These are phyloP conservation scores for Testicularia cyperi DNA, from an alignment of 1,284 basidiomycete genomes.

Conservation along the genomic window DNA sequence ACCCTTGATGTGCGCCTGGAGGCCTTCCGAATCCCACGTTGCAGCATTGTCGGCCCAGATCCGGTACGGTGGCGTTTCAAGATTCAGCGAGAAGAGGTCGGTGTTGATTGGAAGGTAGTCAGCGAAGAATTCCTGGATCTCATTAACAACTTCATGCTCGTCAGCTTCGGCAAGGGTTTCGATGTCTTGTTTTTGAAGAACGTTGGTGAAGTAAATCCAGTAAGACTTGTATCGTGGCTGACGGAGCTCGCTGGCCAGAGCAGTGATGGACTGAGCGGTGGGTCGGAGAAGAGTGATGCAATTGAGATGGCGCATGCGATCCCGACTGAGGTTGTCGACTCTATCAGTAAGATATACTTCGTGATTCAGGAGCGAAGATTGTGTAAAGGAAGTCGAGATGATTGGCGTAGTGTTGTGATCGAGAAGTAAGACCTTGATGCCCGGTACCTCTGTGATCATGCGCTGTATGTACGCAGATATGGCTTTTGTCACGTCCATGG, in stretches of 20 bases:
- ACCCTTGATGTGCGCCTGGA: constrained; percentile 77
- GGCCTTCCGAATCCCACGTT: constrained; percentile 69
- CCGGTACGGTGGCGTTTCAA: constrained; percentile 60
- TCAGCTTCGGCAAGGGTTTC: constrained; percentile 92
- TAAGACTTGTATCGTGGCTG: constrained; percentile 90
- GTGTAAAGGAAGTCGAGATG: constrained; percentile 89
- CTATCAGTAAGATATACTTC: constrained; percentile 97
- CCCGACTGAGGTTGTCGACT: constrained; percentile 72
- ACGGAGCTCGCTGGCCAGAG: constrained; percentile 76
- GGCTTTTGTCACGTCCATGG: constrained; percentile 93
- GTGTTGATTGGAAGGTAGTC: constrained; percentile 65
- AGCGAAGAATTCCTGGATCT: constrained; percentile 66
- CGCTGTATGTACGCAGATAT: constrained; percentile 90
- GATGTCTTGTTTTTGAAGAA: constrained; percentile 83
- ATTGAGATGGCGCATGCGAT: constrained; percentile 85
- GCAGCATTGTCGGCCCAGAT: constrained; percentile 71
- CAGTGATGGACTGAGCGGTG: constrained; percentile 76
- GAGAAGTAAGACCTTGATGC: constrained; percentile 97
- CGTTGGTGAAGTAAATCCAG: constrained; percentile 83
- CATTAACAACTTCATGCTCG: constrained; percentile 91
- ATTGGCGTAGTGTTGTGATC: constrained; percentile 97
- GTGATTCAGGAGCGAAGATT: constrained; percentile 88
- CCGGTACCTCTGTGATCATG: constrained; percentile 76
- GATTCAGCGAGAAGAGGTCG: constrained; percentile 79
- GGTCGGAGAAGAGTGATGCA: constrained; percentile 91